Evolutionary conservation across 2,329 filamentous ascomycete species (phyloP).

Genomic region (Stromatinia cepivora): DNA sequence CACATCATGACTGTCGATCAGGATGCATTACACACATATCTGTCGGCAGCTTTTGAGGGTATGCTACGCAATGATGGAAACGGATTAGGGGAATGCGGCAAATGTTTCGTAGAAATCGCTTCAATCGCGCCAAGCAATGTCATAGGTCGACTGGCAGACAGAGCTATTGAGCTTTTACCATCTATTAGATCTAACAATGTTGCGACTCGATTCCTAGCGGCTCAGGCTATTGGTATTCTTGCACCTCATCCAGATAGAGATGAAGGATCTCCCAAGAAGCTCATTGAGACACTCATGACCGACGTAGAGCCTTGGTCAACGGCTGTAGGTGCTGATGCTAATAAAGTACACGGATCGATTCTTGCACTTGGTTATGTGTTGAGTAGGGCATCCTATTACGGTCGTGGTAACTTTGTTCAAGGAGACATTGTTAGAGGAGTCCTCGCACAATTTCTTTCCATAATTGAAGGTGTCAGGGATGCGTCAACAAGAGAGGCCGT

Average conservation of each 20-base stretch:
- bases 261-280: constrained; percentile 44
- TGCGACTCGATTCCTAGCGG: constrained; percentile 63
- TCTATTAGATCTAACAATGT: constrained; percentile 71
- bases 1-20: constrained; percentile 51
- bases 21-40: constrained; percentile 46
- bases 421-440: constrained; percentile 45
- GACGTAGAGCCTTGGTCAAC: constrained; percentile 51
- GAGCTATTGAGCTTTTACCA: constrained; percentile 55
- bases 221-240: constrained; percentile 74
- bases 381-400: constrained; percentile 56
- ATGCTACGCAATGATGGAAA: constrained; percentile 48
- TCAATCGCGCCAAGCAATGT: constrained; percentile 53
- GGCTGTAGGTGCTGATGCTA: constrained; percentile 59
- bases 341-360: constrained; percentile 61
- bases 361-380: constrained; percentile 58
- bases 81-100: constrained; percentile 49
- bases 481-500: constrained; percentile 57
- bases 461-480: constrained; percentile 57
- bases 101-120: constrained; percentile 55
- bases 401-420: constrained; percentile 41
- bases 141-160: constrained; percentile 51
- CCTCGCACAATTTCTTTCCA: constrained; percentile 48
- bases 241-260: constrained; percentile 61
- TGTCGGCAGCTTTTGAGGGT: constrained; percentile 59
- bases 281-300: constrained; percentile 49